These are phyloP conservation scores for Sutorius australiensis DNA, from an alignment of 768 basidiomycete species.

Conservation along the genomic window DNA sequence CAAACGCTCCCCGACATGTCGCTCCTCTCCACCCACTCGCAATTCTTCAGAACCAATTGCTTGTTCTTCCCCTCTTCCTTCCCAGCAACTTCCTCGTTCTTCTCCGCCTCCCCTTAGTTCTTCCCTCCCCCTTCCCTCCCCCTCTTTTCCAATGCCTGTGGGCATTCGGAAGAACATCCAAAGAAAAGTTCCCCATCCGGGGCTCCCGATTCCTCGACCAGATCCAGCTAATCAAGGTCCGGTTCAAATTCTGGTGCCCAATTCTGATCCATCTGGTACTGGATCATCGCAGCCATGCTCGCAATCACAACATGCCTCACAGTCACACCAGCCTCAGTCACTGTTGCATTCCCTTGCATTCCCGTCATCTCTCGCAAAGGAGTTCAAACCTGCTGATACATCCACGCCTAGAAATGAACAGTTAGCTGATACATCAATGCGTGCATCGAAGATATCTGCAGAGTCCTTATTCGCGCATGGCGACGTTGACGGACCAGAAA, in stretches of 20 bases:
- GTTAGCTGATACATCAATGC: neutral
- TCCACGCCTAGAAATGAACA: slow-evolving; percentile 18
- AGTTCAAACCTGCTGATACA: slow-evolving; percentile 15
- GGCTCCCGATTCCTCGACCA: slow-evolving; percentile 30
- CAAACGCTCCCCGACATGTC: slow-evolving; percentile 3
- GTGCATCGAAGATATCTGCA: slow-evolving; percentile 3
- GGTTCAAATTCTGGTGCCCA: slow-evolving; percentile 48
- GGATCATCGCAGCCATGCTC: slow-evolving; percentile 33
- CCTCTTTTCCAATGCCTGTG: slow-evolving; percentile 5
- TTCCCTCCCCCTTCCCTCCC: slow-evolving; percentile 5
- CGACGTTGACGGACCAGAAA: neutral
- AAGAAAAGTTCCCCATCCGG: slow-evolving; percentile 48
- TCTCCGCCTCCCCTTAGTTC: slow-evolving; percentile 14
- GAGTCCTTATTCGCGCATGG: neutral
- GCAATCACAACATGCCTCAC: slow-evolving; percentile 24
- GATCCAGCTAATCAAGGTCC: slow-evolving; percentile 32
- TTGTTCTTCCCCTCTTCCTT: neutral
- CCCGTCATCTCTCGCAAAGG: slow-evolving; percentile 19
- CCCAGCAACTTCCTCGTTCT: slow-evolving; percentile 4
- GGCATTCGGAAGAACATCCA: slow-evolving; percentile 27
- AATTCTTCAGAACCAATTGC: slow-evolving; percentile 7
- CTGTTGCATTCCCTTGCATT: slow-evolving; percentile 9
- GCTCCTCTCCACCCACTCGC: slow-evolving; percentile 1
- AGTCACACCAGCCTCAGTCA: slow-evolving; percentile 26
- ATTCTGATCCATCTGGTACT: slow-evolving; percentile 49